Base-by-base conservation (phyloP, 2,329 filamentous ascomycete species). In the Phaeosphaeria sp. region DNA sequence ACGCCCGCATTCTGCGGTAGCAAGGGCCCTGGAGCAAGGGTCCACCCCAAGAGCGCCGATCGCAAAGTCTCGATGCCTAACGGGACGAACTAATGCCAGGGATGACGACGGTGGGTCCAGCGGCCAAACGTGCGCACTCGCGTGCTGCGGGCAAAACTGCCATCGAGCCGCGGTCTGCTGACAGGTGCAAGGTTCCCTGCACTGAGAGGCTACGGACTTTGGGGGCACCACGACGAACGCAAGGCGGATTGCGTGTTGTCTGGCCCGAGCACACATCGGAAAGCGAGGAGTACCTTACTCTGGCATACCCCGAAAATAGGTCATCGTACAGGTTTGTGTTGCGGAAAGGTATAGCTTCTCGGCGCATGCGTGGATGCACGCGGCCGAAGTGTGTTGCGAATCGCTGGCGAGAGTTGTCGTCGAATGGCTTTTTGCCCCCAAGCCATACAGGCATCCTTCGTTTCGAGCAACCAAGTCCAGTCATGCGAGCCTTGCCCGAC, bases 41-140 rank as follows among this genome's bases (percentile, higher is more conserved):
- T 64, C 62, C 58, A 55, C 44, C 39, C 33, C 20, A 36, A 44
- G n/a, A 47, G 47, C 47, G 66, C 62, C 60, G 67, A 71, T 71
- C 66, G 48, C 49, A 52, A 56, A 64, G 60, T 62, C 66, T 67
- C 65, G 66, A 70, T 42, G 65, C 63, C 64, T 67, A 63, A 66
- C 59, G 57, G 60, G 54, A 52, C 41, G 46, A 44, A 55, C 60
- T 64, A 68, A 67, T 36, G 60, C 20, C 62, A 68, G 62, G 66
- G 64, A 65, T 65, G 60, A 65, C 65, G 65, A 61, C 46, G 50
- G 56, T 47, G 50, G 52, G 36, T 43, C 21, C 46, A 6, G 42
- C 49, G 57, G 49, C 61, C 53, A 66, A 61, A 59, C 52, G 55
- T 36, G 30, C 30, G 30, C 11, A 6, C 13, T 46, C 43, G 43